Conservation (phyloP, 768 basidiomycete species). For the Sarcodon aspratus region DNA sequence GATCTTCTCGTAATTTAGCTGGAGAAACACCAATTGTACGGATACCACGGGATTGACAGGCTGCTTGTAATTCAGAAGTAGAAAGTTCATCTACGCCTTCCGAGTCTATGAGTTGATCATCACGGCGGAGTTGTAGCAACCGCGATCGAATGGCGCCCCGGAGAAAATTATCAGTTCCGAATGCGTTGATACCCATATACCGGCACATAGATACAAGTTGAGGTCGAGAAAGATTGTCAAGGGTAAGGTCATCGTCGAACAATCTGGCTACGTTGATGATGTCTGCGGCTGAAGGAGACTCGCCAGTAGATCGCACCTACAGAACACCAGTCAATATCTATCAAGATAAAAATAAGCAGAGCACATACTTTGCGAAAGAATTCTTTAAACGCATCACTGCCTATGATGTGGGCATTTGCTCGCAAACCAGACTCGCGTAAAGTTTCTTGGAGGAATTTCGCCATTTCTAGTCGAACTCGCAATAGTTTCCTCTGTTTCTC, state of each 20-base stretch:
- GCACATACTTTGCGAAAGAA: conserved; percentile 88
- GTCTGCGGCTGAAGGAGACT: conserved; percentile 80
- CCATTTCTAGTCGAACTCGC: conserved; percentile 93
- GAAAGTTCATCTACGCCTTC: conserved; percentile 90
- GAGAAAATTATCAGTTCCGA: conserved; percentile 97
- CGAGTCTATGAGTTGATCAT: conserved; percentile 84
- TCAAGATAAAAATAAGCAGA: not conserved
- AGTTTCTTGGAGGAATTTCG: conserved; percentile 98
- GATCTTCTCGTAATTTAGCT: conserved; percentile 78
- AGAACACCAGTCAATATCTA: not conserved
- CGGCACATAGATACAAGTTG: conserved; percentile 95
- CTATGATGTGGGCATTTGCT: conserved; percentile 87
- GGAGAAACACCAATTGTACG: conserved; percentile 82
- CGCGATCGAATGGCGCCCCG: conserved; percentile 83
- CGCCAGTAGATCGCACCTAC: conserved; percentile 88
- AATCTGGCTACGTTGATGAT: conserved; percentile 92
- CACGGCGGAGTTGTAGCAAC: conserved; percentile 72
- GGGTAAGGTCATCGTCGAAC: conserved; percentile 94
- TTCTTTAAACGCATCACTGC: conserved; percentile 94
- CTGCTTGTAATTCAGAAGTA: conserved; percentile 83
- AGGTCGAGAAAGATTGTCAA: conserved; percentile 97
- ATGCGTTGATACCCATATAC: conserved; percentile 97
- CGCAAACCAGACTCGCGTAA: conserved; percentile 89
- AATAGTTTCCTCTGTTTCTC: conserved; percentile 96
- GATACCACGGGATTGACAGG: conserved; percentile 91